A percentile compares a stretch with the other conserved stretches of the same genome.
Conservation (phyloP, 306 rosid genomes). For the Sechiopsis laciniata region DNA sequence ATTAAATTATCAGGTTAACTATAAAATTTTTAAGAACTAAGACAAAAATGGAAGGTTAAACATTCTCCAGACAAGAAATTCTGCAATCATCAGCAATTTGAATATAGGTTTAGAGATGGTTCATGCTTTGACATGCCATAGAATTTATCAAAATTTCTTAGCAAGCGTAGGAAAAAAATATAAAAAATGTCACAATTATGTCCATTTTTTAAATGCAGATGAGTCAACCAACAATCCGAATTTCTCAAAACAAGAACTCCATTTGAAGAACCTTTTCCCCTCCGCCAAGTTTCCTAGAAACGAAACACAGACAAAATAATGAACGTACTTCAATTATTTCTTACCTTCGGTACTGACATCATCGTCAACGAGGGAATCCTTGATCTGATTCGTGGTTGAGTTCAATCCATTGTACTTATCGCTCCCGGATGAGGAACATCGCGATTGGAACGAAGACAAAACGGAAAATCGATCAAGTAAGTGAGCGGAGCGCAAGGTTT, state of each 20-base stretch:
- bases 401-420: neutral
- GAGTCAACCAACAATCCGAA: neutral
- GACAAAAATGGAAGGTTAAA: too few relatives aligned
- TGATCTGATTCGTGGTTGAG: neutral
- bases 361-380: slow-evolving; percentile 23
- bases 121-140: neutral
- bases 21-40: neutral
- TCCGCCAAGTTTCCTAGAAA: neutral
- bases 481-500: neutral
- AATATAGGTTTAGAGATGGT: neutral
- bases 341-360: slow-evolving; percentile 28
- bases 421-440: slow-evolving; percentile 43
- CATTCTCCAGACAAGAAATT: neutral
- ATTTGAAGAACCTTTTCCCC: neutral
- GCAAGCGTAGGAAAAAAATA: neutral
- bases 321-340: neutral
- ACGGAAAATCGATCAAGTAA: slow-evolving; percentile 24
- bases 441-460: slow-evolving; percentile 26
- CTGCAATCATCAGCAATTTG: neutral
- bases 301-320: neutral
- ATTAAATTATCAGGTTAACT: neutral
- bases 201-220: neutral
- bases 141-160: neutral
- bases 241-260: neutral
- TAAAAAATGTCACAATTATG: neutral